Evolutionary conservation across 2,329 filamentous ascomycete genomes (phyloP).

Genomic region (Metarhizium guizhouense): DNA sequence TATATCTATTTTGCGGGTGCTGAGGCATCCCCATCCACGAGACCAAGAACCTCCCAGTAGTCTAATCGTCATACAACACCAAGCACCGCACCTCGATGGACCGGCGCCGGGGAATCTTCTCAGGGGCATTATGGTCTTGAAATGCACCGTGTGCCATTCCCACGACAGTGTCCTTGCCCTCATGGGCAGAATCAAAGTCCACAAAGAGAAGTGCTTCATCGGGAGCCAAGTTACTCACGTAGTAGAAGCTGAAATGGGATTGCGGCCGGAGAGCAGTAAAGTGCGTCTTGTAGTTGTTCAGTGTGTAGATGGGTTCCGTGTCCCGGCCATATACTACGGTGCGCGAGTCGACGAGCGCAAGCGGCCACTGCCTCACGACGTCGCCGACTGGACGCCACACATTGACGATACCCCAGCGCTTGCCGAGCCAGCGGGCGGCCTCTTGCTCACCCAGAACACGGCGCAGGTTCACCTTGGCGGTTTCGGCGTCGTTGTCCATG

Average conservation of each 20-base stretch:
- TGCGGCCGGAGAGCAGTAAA: constrained; percentile 1
- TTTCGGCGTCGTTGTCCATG: constrained; percentile 5
- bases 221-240: constrained; percentile 3
- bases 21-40: too few species aligned
- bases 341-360: background rate
- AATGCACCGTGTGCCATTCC: background rate
- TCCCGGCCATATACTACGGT: background rate
- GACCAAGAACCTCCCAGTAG: too few species aligned
- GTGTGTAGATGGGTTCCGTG: constrained; percentile 1
- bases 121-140: background rate
- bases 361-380: background rate
- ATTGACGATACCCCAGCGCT: constrained; percentile 4
- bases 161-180: background rate
- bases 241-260: constrained; percentile 3
- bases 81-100: constrained; percentile 1
- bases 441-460: constrained; percentile 1
- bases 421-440: constrained; percentile 1
- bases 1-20: too few species aligned
- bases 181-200: background rate
- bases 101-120: background rate
- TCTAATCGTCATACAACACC: background rate
- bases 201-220: constrained; percentile 2
- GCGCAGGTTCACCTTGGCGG: constrained; percentile 2
- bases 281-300: constrained; percentile 4
- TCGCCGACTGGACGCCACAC: constrained; percentile 3